phyloP scores from a whole-genome alignment of 768 basidiomycete genomes.

The Serendipita vermifera region DNA sequence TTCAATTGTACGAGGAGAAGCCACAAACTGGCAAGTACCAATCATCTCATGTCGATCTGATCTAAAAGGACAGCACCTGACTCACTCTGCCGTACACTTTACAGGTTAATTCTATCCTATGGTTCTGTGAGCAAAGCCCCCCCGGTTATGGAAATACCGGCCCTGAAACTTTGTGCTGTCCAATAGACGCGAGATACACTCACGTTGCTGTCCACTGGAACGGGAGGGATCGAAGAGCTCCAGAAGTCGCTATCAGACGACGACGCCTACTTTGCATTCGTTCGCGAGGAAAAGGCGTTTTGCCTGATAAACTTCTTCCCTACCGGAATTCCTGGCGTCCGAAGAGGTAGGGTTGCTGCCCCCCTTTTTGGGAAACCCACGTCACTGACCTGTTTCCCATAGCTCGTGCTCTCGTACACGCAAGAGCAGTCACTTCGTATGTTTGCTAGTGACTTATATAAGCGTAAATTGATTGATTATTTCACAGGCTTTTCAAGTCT shows the following conservation, averaged over 20 bases:
- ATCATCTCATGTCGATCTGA: neutral
- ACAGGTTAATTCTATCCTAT: conserved; percentile 3
- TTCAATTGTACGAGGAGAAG: conserved; percentile 3
- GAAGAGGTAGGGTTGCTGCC: neutral
- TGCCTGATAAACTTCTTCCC: conserved; percentile 11
- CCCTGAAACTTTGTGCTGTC: neutral
- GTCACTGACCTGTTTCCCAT: neutral
- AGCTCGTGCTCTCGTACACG: conserved; percentile 12
- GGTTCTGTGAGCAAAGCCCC: neutral
- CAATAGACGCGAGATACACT: conserved; percentile 12
- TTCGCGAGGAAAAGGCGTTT: conserved; percentile 9
- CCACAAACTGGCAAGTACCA: neutral
- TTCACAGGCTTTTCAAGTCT: neutral
- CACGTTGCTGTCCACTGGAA: conserved; percentile 2
- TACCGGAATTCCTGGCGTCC: conserved; percentile 4
- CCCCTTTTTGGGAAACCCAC: conserved; percentile 8
- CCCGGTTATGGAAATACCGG: neutral
- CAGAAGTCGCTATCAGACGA: conserved; percentile 5
- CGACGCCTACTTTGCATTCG: conserved; percentile 10
- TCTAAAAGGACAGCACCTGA: neutral
- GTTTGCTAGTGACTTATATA: neutral
- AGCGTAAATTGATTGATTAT: neutral
- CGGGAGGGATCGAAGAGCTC: conserved; percentile 12
- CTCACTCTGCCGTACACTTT: neutral
- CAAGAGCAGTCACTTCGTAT: conserved; percentile 7